These are phyloP conservation scores for Protomyces inundatus DNA, from an alignment of 1,139 yeast genomes.

Conservation along the genomic window DNA sequence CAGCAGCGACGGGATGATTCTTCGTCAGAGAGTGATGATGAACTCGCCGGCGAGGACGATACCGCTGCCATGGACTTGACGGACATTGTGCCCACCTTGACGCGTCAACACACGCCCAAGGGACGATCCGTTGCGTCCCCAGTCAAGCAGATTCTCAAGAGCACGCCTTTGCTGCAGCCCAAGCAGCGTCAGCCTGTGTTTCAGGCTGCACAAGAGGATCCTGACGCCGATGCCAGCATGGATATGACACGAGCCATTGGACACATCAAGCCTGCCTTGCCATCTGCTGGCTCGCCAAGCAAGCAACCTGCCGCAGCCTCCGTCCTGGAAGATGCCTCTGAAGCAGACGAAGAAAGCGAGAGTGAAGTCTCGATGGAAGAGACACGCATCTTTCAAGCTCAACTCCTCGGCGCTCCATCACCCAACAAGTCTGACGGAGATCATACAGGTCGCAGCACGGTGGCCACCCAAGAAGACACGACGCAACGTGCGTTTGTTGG, in stretches of 20 bases:
- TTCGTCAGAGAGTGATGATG: neutral
- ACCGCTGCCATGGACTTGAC: conserved; percentile 18
- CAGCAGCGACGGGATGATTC: neutral
- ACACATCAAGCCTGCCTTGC: too few species aligned
- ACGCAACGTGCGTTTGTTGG: conserved; percentile 21
- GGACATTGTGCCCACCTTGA: conserved; percentile 2
- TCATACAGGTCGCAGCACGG: conserved; percentile 27
- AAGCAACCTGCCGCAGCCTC: neutral
- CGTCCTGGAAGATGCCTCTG: neutral
- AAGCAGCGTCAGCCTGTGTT: conserved; percentile 3
- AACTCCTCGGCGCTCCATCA: neutral
- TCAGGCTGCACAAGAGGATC: neutral
- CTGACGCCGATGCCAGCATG: conserved; percentile 25
- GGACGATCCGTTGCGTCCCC: neutral
- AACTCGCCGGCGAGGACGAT: conserved; percentile 1
- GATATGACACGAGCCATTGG: conserved; percentile 30
- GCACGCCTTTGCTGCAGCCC: neutral
- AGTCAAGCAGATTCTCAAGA: neutral
- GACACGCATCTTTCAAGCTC: conserved; percentile 24
- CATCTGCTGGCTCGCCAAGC: conserved; percentile 21
- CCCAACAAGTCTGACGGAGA: conserved; percentile 28
- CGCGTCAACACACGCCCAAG: neutral
- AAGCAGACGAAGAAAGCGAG: conserved; percentile 4
- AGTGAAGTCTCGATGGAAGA: conserved; percentile 28
- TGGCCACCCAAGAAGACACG: conserved; percentile 21